Percentiles rank a stretch among this genome's conserved stretches.
phyloP scores from a whole-genome alignment of 1,284 basidiomycete genomes.

The Amylostereum areolatum region DNA sequence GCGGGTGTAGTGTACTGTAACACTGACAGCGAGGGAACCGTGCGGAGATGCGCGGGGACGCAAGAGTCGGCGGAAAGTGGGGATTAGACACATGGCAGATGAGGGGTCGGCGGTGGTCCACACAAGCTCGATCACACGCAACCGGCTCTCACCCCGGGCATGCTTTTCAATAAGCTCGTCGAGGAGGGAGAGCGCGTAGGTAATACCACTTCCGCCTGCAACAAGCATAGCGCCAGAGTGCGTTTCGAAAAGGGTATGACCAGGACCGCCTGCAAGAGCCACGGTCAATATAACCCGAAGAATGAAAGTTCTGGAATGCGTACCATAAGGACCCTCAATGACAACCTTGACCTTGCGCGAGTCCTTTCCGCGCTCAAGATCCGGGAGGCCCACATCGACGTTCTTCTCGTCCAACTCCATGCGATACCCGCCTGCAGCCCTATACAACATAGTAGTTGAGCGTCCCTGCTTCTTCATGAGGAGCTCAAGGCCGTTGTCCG shows the following conservation, averaged over 20 bases:
- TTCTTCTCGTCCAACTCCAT: not conserved
- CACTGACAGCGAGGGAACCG: not conserved
- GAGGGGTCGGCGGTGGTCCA: not conserved
- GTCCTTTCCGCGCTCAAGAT: not conserved
- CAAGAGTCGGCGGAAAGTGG: not conserved
- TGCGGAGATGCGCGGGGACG: not conserved
- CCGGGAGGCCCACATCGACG: not conserved
- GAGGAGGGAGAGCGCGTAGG: not conserved
- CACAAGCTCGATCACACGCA: not conserved
- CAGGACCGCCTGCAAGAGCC: not conserved
- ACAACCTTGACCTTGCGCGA: not conserved
- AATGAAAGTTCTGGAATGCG: too few relatives aligned
- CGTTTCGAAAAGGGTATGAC: not conserved
- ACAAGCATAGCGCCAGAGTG: not conserved
- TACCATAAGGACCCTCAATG: not conserved
- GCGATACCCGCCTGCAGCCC: not conserved
- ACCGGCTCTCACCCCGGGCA: not conserved
- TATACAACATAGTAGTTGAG: not conserved
- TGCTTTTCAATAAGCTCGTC: not conserved
- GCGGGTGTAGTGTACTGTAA: not conserved
- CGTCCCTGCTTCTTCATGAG: not conserved
- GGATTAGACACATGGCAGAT: not conserved
- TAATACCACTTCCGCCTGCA: not conserved
- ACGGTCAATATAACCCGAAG: too few relatives aligned
- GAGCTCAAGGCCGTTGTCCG: not conserved